Evolutionary conservation across 176 grass and related monocot genomes (phyloP).

Genomic region (Carex kokanica): DNA sequence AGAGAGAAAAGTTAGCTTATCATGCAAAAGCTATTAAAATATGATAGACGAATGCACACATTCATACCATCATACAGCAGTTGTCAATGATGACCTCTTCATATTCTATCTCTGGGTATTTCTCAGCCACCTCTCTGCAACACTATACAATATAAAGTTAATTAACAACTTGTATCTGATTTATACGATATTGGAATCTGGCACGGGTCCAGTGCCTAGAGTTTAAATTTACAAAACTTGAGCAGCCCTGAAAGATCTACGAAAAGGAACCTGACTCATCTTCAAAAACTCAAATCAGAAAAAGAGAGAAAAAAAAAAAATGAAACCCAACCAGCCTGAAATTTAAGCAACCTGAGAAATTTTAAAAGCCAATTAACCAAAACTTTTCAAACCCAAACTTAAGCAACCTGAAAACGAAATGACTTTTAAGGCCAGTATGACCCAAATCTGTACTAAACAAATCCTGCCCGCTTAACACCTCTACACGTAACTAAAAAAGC

Average conservation of each 20-base stretch:
- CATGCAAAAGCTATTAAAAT: neutral
- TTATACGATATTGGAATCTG: neutral
- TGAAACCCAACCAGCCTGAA: neutral
- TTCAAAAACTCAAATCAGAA: neutral
- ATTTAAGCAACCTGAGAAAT: neutral
- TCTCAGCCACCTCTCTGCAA: conserved; percentile 95
- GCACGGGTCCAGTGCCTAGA: too few species aligned
- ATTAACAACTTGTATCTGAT: conserved; percentile 6
- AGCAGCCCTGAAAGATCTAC: neutral
- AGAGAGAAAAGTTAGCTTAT: neutral
- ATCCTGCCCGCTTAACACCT: neutral
- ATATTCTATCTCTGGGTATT: conserved; percentile 85
- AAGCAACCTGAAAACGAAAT: neutral
- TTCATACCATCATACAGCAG: conserved; percentile 92
- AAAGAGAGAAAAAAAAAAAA: neutral
- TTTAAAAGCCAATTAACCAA: neutral
- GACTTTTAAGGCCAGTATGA: neutral
- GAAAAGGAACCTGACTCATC: neutral
- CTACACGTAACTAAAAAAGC: neutral
- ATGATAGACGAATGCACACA: neutral
- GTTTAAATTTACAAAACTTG: neutral
- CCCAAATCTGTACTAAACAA: neutral
- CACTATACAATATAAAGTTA: conserved; percentile 47
- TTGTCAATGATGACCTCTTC: conserved; percentile 99
- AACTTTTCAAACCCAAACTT: neutral